Conservation (phyloP, 306 rosid species). For the Quercus mongolica region DNA sequence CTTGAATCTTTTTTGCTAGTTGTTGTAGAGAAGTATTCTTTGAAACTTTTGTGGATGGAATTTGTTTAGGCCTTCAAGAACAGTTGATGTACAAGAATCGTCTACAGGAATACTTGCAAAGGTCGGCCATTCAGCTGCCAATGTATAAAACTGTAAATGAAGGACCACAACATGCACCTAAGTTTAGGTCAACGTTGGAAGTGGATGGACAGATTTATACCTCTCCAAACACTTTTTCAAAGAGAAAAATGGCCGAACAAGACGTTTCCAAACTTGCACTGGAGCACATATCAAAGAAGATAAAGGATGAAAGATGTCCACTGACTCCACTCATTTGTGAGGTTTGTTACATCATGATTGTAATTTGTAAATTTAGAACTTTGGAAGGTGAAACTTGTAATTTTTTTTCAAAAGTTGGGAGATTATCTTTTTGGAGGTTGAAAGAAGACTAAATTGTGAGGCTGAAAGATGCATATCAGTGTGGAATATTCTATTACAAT, state of each 20-base stretch:
- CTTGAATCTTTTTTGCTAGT: no score
- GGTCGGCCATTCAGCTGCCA: conserved; percentile 21
- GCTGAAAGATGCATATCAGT: no score
- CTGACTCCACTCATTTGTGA: not conserved
- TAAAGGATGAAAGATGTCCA: conserved; percentile 26
- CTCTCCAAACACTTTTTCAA: conserved; percentile 16
- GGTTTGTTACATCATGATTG: conserved; percentile 12
- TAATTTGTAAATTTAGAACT: no score
- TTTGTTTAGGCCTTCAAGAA: not conserved
- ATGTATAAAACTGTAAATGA: conserved; percentile 33
- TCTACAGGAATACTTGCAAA: conserved; percentile 28
- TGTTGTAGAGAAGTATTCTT: no score
- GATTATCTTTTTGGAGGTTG: no score
- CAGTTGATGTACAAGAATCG: conserved; percentile 18
- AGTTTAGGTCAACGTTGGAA: conserved; percentile 34
- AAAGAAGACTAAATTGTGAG: no score
- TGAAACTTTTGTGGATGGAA: no score
- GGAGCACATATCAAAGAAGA: conserved; percentile 7
- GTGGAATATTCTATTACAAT: no score
- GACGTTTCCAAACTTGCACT: conserved; percentile 50
- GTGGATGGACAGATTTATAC: conserved; percentile 33
- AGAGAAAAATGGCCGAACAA: conserved; percentile 45
- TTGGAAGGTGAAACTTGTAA: no score
- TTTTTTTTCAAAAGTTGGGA: no score
- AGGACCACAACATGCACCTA: conserved; percentile 23